phyloP scores from a whole-genome alignment of 805 yeast species.

The Lachancea waltii region DNA sequence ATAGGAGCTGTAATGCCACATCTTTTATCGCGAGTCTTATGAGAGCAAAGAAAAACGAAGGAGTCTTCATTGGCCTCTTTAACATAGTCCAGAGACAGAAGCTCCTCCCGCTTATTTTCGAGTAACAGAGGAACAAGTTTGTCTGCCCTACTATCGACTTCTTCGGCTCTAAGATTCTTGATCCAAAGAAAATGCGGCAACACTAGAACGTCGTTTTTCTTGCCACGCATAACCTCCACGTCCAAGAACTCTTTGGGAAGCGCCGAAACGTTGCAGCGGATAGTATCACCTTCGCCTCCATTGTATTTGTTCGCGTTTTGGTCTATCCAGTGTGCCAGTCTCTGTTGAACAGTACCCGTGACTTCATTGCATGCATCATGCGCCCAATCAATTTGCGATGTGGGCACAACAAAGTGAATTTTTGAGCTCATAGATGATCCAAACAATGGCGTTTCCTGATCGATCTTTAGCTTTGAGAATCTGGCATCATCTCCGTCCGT shows the following conservation, averaged over 20 bases:
- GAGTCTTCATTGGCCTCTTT: slow-evolving; percentile 38
- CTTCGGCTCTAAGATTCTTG: slow-evolving; percentile 38
- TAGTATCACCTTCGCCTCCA: slow-evolving; percentile 26
- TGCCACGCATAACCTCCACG: slow-evolving; percentile 37
- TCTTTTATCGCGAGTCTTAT: slow-evolving; percentile 81
- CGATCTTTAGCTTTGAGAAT: slow-evolving; percentile 25
- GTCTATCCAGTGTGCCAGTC: slow-evolving; percentile 38
- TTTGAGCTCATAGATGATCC: slow-evolving; percentile 65
- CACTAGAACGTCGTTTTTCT: slow-evolving; percentile 53
- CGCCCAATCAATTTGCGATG: slow-evolving; percentile 81
- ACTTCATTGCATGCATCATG: slow-evolving; percentile 55
- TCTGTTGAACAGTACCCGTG: slow-evolving; percentile 40
- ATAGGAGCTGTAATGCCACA: slow-evolving; percentile 94
- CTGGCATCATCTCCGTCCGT: slow-evolving; percentile 16
- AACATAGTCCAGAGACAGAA: slow-evolving; percentile 28
- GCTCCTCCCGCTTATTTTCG: slow-evolving; percentile 15
- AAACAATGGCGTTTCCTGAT: slow-evolving; percentile 45
- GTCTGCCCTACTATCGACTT: slow-evolving; percentile 41
- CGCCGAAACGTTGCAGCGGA: slow-evolving; percentile 41
- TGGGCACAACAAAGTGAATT: slow-evolving; percentile 71
- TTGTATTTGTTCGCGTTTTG: slow-evolving; percentile 24
- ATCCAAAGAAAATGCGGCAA: slow-evolving; percentile 75
- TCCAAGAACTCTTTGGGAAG: slow-evolving; percentile 43
- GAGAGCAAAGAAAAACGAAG: slow-evolving; percentile 77
- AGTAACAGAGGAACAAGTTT: slow-evolving; percentile 40